Conservation (phyloP, 768 basidiomycete species). For the Leucocoprinus leucothites region DNA sequence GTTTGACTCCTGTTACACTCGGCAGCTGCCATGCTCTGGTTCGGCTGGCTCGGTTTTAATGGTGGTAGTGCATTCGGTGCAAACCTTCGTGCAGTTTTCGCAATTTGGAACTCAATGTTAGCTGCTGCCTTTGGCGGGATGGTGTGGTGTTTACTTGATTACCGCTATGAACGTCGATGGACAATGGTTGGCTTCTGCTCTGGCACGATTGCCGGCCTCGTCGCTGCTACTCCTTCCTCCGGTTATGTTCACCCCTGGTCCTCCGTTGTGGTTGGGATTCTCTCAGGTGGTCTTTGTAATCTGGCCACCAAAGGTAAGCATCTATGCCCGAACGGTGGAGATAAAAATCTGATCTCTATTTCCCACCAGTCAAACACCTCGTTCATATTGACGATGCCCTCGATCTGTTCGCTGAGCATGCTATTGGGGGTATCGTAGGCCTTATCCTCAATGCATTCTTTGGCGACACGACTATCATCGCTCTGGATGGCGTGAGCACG, state of each 20-base stretch:
- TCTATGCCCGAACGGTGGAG: background rate
- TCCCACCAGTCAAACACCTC: slow-evolving; percentile 57
- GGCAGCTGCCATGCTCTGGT: slow-evolving; percentile 74
- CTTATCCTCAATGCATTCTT: slow-evolving; percentile 73
- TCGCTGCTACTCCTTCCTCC: slow-evolving; percentile 85
- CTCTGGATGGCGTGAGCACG: slow-evolving; percentile 64
- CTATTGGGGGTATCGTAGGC: slow-evolving; percentile 78
- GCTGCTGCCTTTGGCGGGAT: slow-evolving; percentile 79
- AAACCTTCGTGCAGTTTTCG: slow-evolving; percentile 81
- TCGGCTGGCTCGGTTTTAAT: slow-evolving; percentile 90
- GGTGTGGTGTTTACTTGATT: slow-evolving; percentile 82
- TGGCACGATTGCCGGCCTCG: slow-evolving; percentile 87
- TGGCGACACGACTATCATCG: slow-evolving; percentile 59
- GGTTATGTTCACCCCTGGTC: slow-evolving; percentile 81
- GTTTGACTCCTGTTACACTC: background rate
- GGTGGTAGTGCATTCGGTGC: slow-evolving; percentile 87
- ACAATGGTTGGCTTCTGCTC: slow-evolving; percentile 92
- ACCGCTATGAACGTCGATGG: slow-evolving; percentile 74
- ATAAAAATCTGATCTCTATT: slow-evolving; percentile 2
- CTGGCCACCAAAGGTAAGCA: slow-evolving; percentile 77
- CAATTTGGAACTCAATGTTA: slow-evolving; percentile 88
- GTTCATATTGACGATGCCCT: slow-evolving; percentile 82
- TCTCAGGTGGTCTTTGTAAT: slow-evolving; percentile 74
- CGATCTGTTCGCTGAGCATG: slow-evolving; percentile 92
- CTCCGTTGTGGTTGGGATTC: slow-evolving; percentile 69